Percentiles rank a stretch among this genome's conserved stretches.
These are phyloP conservation scores for Paspalum vaginatum DNA, from an alignment of 176 grass and related monocot species.

Conservation along the genomic window DNA sequence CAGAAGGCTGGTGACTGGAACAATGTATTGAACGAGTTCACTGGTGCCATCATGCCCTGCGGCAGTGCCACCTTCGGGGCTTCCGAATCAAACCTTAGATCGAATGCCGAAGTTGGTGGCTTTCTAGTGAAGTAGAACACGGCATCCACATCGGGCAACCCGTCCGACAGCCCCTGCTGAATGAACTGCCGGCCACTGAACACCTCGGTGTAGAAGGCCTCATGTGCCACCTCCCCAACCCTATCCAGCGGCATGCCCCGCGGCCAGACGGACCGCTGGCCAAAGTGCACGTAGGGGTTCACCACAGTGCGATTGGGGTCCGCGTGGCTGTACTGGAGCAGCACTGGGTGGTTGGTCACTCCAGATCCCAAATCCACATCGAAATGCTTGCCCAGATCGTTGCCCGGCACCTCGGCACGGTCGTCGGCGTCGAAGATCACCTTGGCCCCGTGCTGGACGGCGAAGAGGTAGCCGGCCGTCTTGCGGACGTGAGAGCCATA, in stretches of 20 bases:
- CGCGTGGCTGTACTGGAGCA: constrained; percentile 93
- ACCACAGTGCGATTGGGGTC: constrained; percentile 89
- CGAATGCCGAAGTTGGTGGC: constrained; percentile 58
- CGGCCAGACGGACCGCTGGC: constrained; percentile 95
- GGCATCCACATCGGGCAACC: constrained; percentile 87
- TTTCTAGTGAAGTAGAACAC: constrained; percentile 98
- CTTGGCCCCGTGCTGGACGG: constrained; percentile 94
- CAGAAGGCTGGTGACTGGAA: constrained; percentile 93
- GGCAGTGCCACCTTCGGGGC: constrained; percentile 88
- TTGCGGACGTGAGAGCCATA: constrained; percentile 91
- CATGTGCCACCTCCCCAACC: constrained; percentile 84
- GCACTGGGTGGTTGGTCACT: constrained; percentile 64
- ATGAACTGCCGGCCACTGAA: constrained; percentile 93
- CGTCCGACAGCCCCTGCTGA: constrained; percentile 93
- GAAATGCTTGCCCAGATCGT: constrained; percentile 80
- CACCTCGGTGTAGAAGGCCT: constrained; percentile 94
- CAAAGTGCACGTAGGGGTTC: constrained; percentile 96
- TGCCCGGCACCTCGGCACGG: constrained; percentile 81
- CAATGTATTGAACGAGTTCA: constrained; percentile 97
- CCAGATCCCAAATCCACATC: constrained; percentile 77
- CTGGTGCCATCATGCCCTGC: constrained; percentile 88
- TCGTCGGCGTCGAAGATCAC: constrained; percentile 92
- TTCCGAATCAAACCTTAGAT: constrained; percentile 82
- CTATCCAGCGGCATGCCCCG: constrained; percentile 84
- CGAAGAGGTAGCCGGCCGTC: constrained; percentile 88